A percentile compares a stretch with the other conserved stretches of the same genome.
Evolutionary conservation across 1,284 basidiomycete species (phyloP).

Genomic region (Trametes hirsuta): DNA sequence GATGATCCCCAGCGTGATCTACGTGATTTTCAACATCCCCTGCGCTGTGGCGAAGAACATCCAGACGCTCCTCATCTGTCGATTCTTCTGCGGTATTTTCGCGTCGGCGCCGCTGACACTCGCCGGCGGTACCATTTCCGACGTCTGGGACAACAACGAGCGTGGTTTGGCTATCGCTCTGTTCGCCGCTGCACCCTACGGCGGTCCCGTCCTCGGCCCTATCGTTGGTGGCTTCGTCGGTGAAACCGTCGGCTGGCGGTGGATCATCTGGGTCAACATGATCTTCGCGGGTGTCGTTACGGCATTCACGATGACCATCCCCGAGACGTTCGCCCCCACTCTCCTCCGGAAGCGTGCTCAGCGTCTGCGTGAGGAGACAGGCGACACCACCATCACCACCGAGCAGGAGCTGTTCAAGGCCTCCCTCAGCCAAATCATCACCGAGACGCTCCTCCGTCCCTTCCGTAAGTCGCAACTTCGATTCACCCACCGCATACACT

Average conservation of each 20-base stretch:
- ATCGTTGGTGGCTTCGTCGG: slow-evolving; percentile 54
- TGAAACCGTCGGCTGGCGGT: slow-evolving; percentile 48
- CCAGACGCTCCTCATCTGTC: slow-evolving; percentile 61
- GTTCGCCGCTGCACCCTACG: slow-evolving; percentile 66
- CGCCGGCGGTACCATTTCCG: slow-evolving; percentile 66
- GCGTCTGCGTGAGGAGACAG: slow-evolving; percentile 43
- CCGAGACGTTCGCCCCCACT: slow-evolving; percentile 64
- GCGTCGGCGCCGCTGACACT: slow-evolving; percentile 67
- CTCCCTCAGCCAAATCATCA: slow-evolving; percentile 51
- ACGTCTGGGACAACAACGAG: slow-evolving; percentile 64
- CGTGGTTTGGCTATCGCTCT: slow-evolving; percentile 63
- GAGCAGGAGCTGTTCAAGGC: slow-evolving; percentile 68
- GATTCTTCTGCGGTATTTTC: slow-evolving; percentile 72
- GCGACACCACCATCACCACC: slow-evolving; percentile 51
- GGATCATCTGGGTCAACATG: slow-evolving; percentile 50
- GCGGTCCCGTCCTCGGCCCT: slow-evolving; percentile 69
- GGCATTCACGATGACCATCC: slow-evolving; percentile 41
- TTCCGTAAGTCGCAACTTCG: slow-evolving; percentile 39
- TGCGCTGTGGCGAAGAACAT: slow-evolving; percentile 60
- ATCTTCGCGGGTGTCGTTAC: slow-evolving; percentile 58
- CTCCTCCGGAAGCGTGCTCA: slow-evolving; percentile 41
- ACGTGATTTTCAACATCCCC: slow-evolving; percentile 47
- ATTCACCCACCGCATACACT: background rate
- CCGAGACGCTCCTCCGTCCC: slow-evolving; percentile 43
- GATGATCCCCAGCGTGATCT: slow-evolving; percentile 43